Percentiles rank a stretch among this genome's conserved stretches.
Evolutionary conservation across 2,329 filamentous ascomycete species (phyloP).

Genomic region (Phaeosphaeria sp.): DNA sequence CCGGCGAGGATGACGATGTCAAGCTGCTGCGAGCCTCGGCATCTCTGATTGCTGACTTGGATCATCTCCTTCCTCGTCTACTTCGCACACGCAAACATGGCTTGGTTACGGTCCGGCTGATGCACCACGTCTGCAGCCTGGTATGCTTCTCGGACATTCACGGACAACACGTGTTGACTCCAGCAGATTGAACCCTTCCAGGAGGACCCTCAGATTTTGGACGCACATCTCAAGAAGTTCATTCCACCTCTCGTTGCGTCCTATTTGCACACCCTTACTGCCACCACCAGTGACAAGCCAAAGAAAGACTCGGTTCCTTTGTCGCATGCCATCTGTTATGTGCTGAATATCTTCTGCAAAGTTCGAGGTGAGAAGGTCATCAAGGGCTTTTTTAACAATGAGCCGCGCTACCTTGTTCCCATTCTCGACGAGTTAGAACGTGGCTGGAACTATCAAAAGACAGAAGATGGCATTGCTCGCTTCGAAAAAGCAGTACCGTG

Average conservation of each 20-base stretch:
- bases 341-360: conserved; percentile 93
- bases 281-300: conserved; percentile 24
- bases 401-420: conserved; percentile 82
- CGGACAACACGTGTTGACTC: conserved; percentile 2
- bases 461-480: conserved; percentile 18
- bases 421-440: conserved; percentile 78
- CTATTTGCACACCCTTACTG: conserved; percentile 71
- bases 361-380: conserved; percentile 93
- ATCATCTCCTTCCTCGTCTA: conserved; percentile 41
- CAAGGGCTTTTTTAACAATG: conserved; percentile 87
- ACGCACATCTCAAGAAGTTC: conserved; percentile 78
- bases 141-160: conserved; percentile 20
- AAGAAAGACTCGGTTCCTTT: conserved; percentile 36
- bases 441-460: conserved; percentile 43
- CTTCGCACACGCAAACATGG: conserved; percentile 44
- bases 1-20: conserved; percentile 55
- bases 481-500: conserved; percentile 57
- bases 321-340: conserved; percentile 69
- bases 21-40: conserved; percentile 53
- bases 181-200: conserved; percentile 81
- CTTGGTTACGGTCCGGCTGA: conserved; percentile 28
- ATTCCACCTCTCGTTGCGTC: conserved; percentile 77
- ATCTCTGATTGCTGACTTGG: conserved; percentile 38
- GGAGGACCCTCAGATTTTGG: conserved; percentile 91
- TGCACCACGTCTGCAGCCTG: conserved; percentile 47